Percentiles rank a stretch among this genome's conserved stretches.
Conservation (phyloP, 1,139 yeast genomes). For the Diutina scorzettiae region DNA sequence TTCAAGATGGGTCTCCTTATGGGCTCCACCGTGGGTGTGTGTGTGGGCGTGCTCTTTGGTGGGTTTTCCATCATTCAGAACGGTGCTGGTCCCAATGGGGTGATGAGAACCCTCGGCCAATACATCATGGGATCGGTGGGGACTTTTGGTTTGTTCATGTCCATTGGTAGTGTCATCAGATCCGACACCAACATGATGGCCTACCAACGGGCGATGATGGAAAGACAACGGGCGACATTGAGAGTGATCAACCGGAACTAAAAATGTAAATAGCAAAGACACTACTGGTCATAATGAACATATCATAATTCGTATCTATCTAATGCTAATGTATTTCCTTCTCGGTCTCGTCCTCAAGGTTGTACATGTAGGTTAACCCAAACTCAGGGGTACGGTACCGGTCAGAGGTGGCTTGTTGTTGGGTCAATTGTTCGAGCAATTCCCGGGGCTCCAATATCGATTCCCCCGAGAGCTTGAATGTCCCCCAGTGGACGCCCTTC, state of each 20-base stretch:
- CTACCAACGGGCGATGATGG: constrained; percentile 26
- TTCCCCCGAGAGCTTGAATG: constrained; percentile 81
- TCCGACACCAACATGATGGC: constrained; percentile 46
- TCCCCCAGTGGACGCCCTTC: constrained; percentile 95
- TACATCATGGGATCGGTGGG: constrained; percentile 96
- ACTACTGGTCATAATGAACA: background rate
- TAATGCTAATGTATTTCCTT: background rate
- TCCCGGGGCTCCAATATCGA: constrained; percentile 73
- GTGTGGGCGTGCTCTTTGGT: constrained; percentile 90
- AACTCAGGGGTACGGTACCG: constrained; percentile 27
- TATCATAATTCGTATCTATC: too few species aligned
- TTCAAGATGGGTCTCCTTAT: constrained; percentile 96
- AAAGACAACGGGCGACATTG: constrained; percentile 24
- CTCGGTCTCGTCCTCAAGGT: constrained; percentile 12
- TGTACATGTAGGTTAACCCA: constrained; percentile 30
- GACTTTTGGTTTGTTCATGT: constrained; percentile 92
- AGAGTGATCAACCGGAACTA: constrained; percentile 16
- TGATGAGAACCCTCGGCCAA: constrained; percentile 91
- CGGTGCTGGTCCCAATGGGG: constrained; percentile 98
- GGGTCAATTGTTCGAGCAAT: constrained; percentile 17
- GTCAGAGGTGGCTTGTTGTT: constrained; percentile 11
- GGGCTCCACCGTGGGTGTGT: constrained; percentile 95
- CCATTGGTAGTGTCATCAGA: constrained; percentile 86
- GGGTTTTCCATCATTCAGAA: constrained; percentile 83
- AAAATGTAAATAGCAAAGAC: constrained; percentile 1